Evolutionary conservation across 1,284 basidiomycete species (phyloP).

Genomic region (Cutaneotrichosporon daszewskae): DNA sequence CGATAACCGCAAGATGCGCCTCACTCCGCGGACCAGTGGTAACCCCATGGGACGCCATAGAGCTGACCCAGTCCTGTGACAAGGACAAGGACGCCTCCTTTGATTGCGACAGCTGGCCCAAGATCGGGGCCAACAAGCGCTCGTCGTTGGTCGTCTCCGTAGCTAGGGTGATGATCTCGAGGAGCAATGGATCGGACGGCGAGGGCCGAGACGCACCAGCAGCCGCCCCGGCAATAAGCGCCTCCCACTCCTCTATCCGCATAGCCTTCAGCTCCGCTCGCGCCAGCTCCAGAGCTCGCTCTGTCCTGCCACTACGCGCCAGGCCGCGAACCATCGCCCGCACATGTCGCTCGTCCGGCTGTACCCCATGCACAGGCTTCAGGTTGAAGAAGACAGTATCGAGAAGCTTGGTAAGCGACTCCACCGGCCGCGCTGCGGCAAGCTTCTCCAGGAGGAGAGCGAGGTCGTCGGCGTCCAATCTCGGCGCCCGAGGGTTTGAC

Average conservation of each 20-base stretch:
- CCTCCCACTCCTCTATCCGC: constrained; percentile 3
- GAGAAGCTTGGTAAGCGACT: too few species aligned
- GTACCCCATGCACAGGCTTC: neutral
- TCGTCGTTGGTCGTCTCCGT: neutral
- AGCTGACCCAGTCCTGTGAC: neutral
- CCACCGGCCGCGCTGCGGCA: too few species aligned
- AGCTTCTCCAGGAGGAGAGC: too few species aligned
- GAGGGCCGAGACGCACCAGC: too few species aligned
- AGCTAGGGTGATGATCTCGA: constrained; percentile 3
- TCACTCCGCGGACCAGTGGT: too few species aligned
- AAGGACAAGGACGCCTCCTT: neutral
- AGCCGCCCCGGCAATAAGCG: constrained; percentile 9
- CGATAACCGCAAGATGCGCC: too few species aligned
- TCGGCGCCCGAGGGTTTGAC: too few species aligned
- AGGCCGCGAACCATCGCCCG: constrained; percentile 2
- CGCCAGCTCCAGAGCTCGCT: constrained; percentile 12
- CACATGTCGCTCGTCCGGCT: neutral
- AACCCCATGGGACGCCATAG: too few species aligned
- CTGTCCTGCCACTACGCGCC: constrained; percentile 1
- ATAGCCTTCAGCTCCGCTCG: constrained; percentile 1
- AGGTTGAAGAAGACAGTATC: constrained; percentile 18
- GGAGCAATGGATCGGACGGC: too few species aligned
- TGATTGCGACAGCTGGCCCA: neutral
- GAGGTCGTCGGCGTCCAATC: too few species aligned
- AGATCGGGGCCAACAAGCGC: neutral